Conservation (phyloP, 2,329 filamentous ascomycete species). For the Penicillium occitanis region DNA sequence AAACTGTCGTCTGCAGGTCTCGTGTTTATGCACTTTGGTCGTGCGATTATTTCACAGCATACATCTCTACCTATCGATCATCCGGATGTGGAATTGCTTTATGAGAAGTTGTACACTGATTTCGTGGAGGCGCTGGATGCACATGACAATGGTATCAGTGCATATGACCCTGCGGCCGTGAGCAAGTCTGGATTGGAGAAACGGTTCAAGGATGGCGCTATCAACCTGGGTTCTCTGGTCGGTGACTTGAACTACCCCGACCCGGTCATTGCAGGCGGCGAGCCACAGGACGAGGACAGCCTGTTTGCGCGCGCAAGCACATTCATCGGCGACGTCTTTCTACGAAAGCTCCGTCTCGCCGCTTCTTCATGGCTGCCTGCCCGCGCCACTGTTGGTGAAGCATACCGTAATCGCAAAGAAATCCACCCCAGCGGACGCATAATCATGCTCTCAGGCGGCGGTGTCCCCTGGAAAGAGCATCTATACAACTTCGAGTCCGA, state of each 20-base stretch:
- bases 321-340: slow-evolving; percentile 88
- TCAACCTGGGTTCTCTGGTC: slow-evolving; percentile 82
- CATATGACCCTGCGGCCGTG: slow-evolving; percentile 71
- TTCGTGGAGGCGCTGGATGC: slow-evolving; percentile 96
- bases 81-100: slow-evolving; percentile 71
- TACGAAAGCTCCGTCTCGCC: slow-evolving; percentile 75
- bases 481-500: slow-evolving; percentile 81
- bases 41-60: slow-evolving; percentile 71
- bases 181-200: slow-evolving; percentile 72
- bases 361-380: slow-evolving; percentile 81
- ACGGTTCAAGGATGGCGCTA: slow-evolving; percentile 78
- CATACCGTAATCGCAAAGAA: slow-evolving; percentile 63
- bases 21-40: slow-evolving; percentile 94
- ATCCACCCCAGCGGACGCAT: slow-evolving; percentile 73
- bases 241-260: slow-evolving; percentile 71
- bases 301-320: slow-evolving; percentile 74
- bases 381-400: slow-evolving; percentile 71
- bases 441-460: slow-evolving; percentile 75
- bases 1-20: slow-evolving; percentile 93
- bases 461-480: slow-evolving; percentile 91
- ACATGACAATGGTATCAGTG: slow-evolving; percentile 91
- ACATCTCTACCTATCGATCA: slow-evolving; percentile 61
- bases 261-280: slow-evolving; percentile 38
- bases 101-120: slow-evolving; percentile 84
- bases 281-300: slow-evolving; percentile 75